A percentile compares a stretch with the other conserved stretches of the same genome.
Conservation (phyloP, 106 monocot genomes). For the Allium cepa region DNA sequence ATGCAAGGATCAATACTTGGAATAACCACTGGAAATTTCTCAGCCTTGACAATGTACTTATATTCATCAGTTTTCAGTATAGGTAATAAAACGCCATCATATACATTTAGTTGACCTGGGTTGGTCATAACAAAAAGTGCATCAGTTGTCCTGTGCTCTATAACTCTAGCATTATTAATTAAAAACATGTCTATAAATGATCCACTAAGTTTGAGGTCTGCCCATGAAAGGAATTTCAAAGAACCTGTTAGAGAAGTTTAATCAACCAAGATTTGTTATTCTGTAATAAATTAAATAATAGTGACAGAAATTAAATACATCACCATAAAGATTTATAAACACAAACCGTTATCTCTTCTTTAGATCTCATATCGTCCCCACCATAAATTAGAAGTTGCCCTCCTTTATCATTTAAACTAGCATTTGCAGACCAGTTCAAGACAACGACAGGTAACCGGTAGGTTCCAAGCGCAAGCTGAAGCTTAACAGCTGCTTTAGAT, state of each 20-base stretch:
- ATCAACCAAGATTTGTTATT: too few relatives aligned
- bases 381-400: too few relatives aligned
- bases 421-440: too few relatives aligned
- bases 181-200: constrained; percentile 96
- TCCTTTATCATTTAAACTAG: too few relatives aligned
- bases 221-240: constrained; percentile 52
- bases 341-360: constrained; percentile 91
- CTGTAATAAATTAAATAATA: too few relatives aligned
- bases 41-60: constrained; percentile 21
- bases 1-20: constrained; percentile 74
- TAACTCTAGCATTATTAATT: constrained; percentile 47
- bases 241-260: constrained; percentile 38
- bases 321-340: not conserved
- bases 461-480: constrained; percentile 40
- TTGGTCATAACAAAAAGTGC: constrained; percentile 80
- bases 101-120: constrained; percentile 80
- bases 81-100: constrained; percentile 56
- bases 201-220: constrained; percentile 69
- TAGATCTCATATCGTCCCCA: constrained; percentile 90
- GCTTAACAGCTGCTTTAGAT: constrained; percentile 26
- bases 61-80: constrained; percentile 31
- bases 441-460: constrained; percentile 74
- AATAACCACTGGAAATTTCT: constrained; percentile 69
- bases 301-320: too few relatives aligned
- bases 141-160: constrained; percentile 40